Percentiles rank a stretch among this genome's conserved stretches.
phyloP scores from a whole-genome alignment of 1,284 basidiomycete species.

The Ustilago loliicola region DNA sequence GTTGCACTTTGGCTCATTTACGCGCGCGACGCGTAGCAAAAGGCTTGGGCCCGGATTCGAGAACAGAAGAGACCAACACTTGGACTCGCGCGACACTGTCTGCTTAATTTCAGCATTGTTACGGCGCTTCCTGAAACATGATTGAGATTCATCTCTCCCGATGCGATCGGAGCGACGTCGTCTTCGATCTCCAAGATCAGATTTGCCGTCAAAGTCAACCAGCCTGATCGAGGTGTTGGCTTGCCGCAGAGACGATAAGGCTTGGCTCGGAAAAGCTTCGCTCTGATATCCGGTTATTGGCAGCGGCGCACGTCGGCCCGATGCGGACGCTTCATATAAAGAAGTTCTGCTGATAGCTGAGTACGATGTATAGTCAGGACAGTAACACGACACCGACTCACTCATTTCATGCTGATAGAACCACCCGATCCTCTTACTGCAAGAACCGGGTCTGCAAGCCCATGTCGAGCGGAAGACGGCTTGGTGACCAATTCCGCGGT shows the following conservation, averaged over 20 bases:
- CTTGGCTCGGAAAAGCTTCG: neutral
- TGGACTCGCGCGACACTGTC: slow-evolving; percentile 29
- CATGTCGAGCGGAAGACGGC: neutral
- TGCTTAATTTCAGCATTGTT: neutral
- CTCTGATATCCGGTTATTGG: neutral
- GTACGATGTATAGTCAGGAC: neutral
- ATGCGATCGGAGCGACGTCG: neutral
- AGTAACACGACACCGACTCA: slow-evolving; percentile 6
- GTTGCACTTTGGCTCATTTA: slow-evolving; percentile 46
- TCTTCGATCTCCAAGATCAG: neutral
- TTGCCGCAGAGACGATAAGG: neutral
- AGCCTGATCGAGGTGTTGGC: neutral
- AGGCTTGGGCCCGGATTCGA: neutral
- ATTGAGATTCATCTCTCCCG: neutral
- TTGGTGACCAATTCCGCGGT: neutral
- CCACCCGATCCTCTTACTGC: no score
- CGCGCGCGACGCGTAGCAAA: slow-evolving; percentile 46
- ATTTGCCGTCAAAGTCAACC: neutral
- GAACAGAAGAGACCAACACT: slow-evolving; percentile 40
- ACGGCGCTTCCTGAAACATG: neutral
- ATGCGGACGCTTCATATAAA: slow-evolving; percentile 1
- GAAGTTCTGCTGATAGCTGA: neutral
- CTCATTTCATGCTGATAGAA: no score
- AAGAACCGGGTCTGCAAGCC: neutral
- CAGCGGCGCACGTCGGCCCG: slow-evolving; percentile 7